These are phyloP conservation scores for Lasiodiplodia sp. DNA, from an alignment of 2,329 filamentous ascomycete genomes.

Conservation along the genomic window DNA sequence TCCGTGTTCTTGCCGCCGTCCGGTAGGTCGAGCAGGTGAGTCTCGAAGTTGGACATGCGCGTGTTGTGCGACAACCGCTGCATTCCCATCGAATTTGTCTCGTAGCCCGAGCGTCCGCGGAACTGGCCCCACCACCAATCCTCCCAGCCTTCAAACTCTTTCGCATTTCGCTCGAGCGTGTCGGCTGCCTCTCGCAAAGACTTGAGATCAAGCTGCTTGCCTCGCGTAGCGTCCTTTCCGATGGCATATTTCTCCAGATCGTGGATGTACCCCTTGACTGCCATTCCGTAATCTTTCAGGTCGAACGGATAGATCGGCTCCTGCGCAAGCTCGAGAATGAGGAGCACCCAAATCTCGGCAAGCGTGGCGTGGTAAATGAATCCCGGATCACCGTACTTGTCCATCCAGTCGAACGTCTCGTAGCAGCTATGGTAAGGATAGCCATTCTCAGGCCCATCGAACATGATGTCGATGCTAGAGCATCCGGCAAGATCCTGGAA, in stretches of 20 bases:
- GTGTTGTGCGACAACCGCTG: slow-evolving; percentile 79
- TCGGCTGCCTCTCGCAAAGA: slow-evolving; percentile 69
- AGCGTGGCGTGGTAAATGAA: slow-evolving; percentile 83
- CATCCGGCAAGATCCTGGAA: slow-evolving; percentile 93
- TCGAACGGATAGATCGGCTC: slow-evolving; percentile 84
- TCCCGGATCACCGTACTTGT: slow-evolving; percentile 77
- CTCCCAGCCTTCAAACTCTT: slow-evolving; percentile 78
- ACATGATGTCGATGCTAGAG: slow-evolving; percentile 85
- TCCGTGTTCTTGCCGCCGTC: slow-evolving; percentile 40
- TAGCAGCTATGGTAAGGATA: slow-evolving; percentile 85
- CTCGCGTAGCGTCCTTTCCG: slow-evolving; percentile 48
- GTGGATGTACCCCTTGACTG: slow-evolving; percentile 69
- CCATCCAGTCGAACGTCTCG: slow-evolving; percentile 89
- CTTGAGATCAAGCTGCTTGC: slow-evolving; percentile 58
- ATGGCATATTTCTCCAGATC: slow-evolving; percentile 72
- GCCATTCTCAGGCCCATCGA: slow-evolving; percentile 64
- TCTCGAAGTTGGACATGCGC: slow-evolving; percentile 82
- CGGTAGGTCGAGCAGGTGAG: slow-evolving; percentile 78
- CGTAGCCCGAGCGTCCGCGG: slow-evolving; percentile 63
- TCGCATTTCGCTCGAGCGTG: slow-evolving; percentile 65
- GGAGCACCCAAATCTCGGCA: slow-evolving; percentile 78
- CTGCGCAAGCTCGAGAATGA: slow-evolving; percentile 87
- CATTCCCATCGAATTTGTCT: slow-evolving; percentile 71
- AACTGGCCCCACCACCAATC: slow-evolving; percentile 70
- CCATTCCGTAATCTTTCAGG: slow-evolving; percentile 73